Evolutionary conservation across 768 basidiomycete genomes (phyloP).

Genomic region (Piloderma croceum): DNA sequence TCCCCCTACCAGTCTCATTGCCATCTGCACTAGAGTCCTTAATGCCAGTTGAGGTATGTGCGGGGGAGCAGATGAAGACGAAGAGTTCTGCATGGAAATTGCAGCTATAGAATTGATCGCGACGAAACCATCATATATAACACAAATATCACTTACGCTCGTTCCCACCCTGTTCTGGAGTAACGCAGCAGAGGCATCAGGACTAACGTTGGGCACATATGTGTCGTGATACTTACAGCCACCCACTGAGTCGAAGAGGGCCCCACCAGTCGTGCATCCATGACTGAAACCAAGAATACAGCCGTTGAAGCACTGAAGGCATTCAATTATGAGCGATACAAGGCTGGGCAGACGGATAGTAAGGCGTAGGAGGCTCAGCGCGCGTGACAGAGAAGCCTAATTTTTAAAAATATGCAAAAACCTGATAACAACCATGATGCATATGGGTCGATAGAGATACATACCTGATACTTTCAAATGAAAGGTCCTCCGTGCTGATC

Average conservation of each 20-base stretch:
- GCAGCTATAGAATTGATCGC: too few species aligned
- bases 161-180: too few species aligned
- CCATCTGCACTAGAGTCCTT: too few species aligned
- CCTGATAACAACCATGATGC: too few species aligned
- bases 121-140: too few species aligned
- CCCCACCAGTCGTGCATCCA: constrained; percentile 52
- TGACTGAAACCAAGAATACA: constrained; percentile 27
- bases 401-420: constrained; percentile 87
- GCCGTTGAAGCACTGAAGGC: constrained; percentile 25
- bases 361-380: constrained; percentile 50
- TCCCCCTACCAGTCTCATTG: too few species aligned
- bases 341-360: constrained; percentile 48
- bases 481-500: constrained; percentile 73
- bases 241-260: constrained; percentile 45
- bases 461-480: constrained; percentile 84
- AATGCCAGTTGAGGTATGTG: too few species aligned
- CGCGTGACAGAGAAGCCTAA: constrained; percentile 87
- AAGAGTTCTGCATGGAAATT: too few species aligned
- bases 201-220: constrained; percentile 29
- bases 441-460: too few species aligned
- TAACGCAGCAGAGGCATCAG: too few species aligned
- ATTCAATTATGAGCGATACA: constrained; percentile 12
- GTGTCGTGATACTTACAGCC: constrained; percentile 44
- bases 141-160: too few species aligned
- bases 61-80: too few species aligned